Evolutionary conservation across 2,329 filamentous ascomycete species (phyloP), one percentile per base, ranked within the genome.

Genomic region (Aspergillus ibericus): DNA sequence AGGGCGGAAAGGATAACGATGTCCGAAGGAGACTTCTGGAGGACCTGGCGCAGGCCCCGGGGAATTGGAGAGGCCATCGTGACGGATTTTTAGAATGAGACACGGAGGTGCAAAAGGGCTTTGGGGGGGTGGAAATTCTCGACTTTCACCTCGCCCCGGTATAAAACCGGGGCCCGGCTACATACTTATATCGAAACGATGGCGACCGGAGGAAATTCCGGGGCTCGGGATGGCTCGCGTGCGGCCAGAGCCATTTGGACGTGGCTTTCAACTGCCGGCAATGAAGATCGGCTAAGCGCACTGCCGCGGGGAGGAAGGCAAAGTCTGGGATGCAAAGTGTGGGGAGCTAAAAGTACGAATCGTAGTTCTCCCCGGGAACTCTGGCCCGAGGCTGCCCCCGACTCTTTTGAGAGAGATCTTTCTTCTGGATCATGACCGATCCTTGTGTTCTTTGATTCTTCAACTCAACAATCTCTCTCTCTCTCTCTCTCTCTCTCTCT

Each of bases 1-100:
- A 96, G 84, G n/a, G 92, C 87, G 18, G 92, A 96, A 68, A 96
- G 87, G 72, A 97, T 89, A 68, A 97, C 91, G 42, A 92, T 85
- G 78, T 97, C 93, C 64, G 87, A 85, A 40, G 92, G 89, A 22
- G 87, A 80, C 76, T 95, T 96, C 69, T 87, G 78, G 60, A 96
- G 86, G 66, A 96, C 86, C 70, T 88, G 84, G 66, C 87, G 85
- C 63, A 93, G 81, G 70, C 91, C 91, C 71, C 84, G 85, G 25
- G 83, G 82, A 51, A 86, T 71, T 53, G 73, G 71, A 57, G 70
- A 77, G 46, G 79, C 74, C 81, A 83, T 84, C 6, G 58, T 75
- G 63, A 52, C 16, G 36, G 25, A 22, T 13, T 16, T 53, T 22
- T 12, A 22, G 12, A 15, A 20, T 38, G 18, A 18, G 32, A 18